Conservation (phyloP, 306 rosid species). For the Ochetophila trinervis region DNA sequence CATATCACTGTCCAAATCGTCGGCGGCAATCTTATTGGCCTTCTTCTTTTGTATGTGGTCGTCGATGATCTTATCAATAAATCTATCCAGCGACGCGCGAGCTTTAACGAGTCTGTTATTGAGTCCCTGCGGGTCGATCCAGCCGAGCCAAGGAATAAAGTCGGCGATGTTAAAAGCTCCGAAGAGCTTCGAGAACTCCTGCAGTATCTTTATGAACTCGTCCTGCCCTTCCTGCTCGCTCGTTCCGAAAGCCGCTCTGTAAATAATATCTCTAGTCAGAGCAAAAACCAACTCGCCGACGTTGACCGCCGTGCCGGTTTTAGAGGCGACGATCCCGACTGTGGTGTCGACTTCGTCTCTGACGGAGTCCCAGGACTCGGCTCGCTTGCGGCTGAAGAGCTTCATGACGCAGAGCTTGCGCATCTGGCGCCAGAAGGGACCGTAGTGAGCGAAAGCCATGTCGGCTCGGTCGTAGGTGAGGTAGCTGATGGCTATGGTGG, state of each 20-base stretch:
- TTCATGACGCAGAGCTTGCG: constrained; percentile 79
- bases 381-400: constrained; percentile 76
- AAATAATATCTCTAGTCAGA: constrained; percentile 58
- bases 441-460: constrained; percentile 95
- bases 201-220: constrained; percentile 64
- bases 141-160: constrained; percentile 55
- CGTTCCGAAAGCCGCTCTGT: constrained; percentile 79
- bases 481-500: constrained; percentile 79
- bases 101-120: constrained; percentile 51
- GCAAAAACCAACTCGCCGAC: constrained; percentile 62
- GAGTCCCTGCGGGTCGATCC: constrained; percentile 69
- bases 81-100: constrained; percentile 49
- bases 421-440: constrained; percentile 96
- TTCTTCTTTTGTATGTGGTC: constrained; percentile 50
- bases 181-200: constrained; percentile 79
- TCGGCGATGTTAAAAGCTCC: constrained; percentile 80
- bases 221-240: constrained; percentile 59
- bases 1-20: constrained; percentile 56
- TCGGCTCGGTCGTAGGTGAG: constrained; percentile 81
- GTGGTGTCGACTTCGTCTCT: constrained; percentile 63
- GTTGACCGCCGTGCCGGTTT: constrained; percentile 41
- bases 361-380: constrained; percentile 81
- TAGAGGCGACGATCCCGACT: constrained; percentile 17
- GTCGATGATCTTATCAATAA: constrained; percentile 67
- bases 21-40: background rate